Evolutionary conservation across 2,329 filamentous ascomycete genomes (phyloP).

Genomic region (Paraphaeosphaeria minitans): DNA sequence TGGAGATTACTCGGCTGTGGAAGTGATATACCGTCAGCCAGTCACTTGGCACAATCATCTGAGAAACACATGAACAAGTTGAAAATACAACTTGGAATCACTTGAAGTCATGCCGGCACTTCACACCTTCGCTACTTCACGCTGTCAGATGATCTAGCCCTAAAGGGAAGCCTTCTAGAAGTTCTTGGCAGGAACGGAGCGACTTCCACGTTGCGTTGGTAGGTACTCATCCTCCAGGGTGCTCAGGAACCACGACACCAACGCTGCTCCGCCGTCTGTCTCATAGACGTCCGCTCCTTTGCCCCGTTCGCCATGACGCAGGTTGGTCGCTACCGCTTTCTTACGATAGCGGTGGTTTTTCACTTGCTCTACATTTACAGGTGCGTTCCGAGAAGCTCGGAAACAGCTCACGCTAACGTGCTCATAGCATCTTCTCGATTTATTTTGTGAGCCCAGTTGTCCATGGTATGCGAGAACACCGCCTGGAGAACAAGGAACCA

Average conservation of each 20-base stretch:
- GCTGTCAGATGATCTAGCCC: conserved; percentile 1
- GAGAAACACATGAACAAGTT: background rate
- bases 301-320: conserved; percentile 53
- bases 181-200: conserved; percentile 16
- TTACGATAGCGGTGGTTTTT: conserved; percentile 87
- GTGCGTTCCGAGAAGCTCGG: conserved; percentile 13
- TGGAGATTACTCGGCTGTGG: background rate
- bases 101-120: background rate
- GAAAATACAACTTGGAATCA: background rate
- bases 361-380: conserved; percentile 86
- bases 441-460: conserved; percentile 99
- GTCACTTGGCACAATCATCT: background rate
- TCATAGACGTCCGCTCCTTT: conserved; percentile 34
- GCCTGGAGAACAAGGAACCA: conserved; percentile 71
- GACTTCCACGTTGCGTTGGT: conserved; percentile 2
- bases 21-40: background rate
- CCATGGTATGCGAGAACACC: conserved; percentile 86
- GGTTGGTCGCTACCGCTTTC: conserved; percentile 76
- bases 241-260: conserved; percentile 21
- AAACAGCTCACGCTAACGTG: conserved; percentile 14
- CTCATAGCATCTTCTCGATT: conserved; percentile 87
- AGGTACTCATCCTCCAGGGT: conserved; percentile 33
- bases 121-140: background rate
- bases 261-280: conserved; percentile 25
- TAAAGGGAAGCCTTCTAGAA: background rate